Percentiles rank a stretch among this genome's conserved stretches.
phyloP scores from a whole-genome alignment of 257 asterid genomes.

The Nicotiana knightiana region DNA sequence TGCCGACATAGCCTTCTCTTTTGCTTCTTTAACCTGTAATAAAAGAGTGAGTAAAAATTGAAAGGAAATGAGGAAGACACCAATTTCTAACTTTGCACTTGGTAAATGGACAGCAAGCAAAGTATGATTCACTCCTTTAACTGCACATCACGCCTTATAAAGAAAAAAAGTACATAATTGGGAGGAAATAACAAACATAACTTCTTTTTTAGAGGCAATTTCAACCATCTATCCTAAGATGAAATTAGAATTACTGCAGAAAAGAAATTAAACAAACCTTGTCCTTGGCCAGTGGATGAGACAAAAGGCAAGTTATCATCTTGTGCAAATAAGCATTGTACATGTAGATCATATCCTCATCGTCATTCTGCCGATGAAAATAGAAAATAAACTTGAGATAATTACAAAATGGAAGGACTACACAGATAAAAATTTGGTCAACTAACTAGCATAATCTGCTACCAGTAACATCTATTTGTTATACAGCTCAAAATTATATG shows the following conservation, averaged over 20 bases:
- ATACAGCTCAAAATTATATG: not conserved
- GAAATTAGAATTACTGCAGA: slow-evolving; percentile 11
- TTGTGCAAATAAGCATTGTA: slow-evolving; percentile 93
- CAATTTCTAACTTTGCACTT: not conserved
- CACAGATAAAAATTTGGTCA: not conserved
- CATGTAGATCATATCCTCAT: slow-evolving; percentile 83
- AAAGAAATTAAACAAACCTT: slow-evolving; percentile 52
- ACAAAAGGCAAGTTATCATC: slow-evolving; percentile 75
- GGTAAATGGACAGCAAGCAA: not conserved
- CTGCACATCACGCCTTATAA: not conserved
- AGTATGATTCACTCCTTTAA: not conserved
- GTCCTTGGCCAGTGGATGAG: slow-evolving; percentile 83
- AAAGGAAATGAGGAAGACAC: slow-evolving; percentile 2
- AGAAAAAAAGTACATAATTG: not conserved
- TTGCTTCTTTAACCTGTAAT: slow-evolving; percentile 80
- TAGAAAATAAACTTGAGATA: slow-evolving; percentile 8
- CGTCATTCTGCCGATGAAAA: slow-evolving; percentile 68
- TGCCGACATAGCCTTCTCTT: slow-evolving; percentile 79
- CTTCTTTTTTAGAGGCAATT: not conserved
- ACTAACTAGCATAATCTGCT: slow-evolving; percentile 1
- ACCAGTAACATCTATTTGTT: not conserved
- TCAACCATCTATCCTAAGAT: not conserved
- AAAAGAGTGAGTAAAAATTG: slow-evolving; percentile 10
- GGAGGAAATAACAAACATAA: not conserved
- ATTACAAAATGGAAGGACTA: slow-evolving; percentile 9